Evolutionary conservation across 768 basidiomycete species (phyloP).

Genomic region (Pisolithus sp.): DNA sequence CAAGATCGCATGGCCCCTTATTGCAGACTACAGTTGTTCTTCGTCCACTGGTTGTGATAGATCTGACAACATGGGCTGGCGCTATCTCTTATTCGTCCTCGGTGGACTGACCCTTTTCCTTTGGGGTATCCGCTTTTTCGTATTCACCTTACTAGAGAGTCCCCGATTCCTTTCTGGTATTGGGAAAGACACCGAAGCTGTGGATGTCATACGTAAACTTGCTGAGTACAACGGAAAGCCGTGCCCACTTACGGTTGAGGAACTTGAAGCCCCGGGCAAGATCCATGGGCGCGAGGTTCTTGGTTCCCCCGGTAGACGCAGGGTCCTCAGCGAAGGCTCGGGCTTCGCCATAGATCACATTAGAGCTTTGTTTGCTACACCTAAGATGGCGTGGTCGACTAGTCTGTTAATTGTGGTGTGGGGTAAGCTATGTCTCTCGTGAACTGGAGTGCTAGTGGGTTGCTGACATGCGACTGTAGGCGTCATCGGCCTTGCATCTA

Average conservation of each 20-base stretch:
- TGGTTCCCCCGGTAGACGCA: slow-evolving; percentile 11
- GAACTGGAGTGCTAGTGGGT: neutral
- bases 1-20: slow-evolving; percentile 55
- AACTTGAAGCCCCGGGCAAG: slow-evolving; percentile 33
- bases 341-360: slow-evolving; percentile 40
- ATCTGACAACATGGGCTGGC: slow-evolving; percentile 57
- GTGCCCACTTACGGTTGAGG: slow-evolving; percentile 37
- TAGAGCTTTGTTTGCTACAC: slow-evolving; percentile 55
- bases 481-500: slow-evolving; percentile 68
- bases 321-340: slow-evolving; percentile 36
- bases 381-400: slow-evolving; percentile 60
- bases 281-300: slow-evolving; percentile 5
- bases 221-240: slow-evolving; percentile 45
- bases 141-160: slow-evolving; percentile 49
- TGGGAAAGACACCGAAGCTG: slow-evolving; percentile 47
- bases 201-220: slow-evolving; percentile 40
- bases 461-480: slow-evolving; percentile 30
- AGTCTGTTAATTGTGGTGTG: slow-evolving; percentile 44
- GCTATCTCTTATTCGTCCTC: slow-evolving; percentile 50
- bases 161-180: slow-evolving; percentile 53
- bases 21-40: slow-evolving; percentile 48
- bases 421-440: slow-evolving; percentile 27
- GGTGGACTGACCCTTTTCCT: slow-evolving; percentile 47
- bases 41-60: slow-evolving; percentile 30
- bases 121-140: slow-evolving; percentile 47